Evolutionary conservation across 208 protist species (phyloP).

Genomic region (Naegleria fowleri): DNA sequence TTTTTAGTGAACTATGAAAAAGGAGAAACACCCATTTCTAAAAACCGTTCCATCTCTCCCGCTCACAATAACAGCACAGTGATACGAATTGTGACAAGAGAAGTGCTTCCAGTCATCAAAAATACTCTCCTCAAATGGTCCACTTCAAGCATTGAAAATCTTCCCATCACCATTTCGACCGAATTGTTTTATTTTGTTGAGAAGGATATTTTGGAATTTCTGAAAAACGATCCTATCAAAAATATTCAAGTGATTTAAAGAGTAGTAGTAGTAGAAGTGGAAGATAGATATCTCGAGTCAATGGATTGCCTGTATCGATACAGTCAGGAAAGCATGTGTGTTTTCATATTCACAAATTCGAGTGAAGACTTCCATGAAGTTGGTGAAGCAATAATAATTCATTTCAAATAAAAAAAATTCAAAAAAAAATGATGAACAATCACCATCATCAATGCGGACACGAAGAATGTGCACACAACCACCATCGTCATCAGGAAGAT

Average conservation of each 20-base stretch:
- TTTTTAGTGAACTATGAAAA: not conserved
- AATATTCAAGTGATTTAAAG: not conserved
- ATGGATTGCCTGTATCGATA: no score
- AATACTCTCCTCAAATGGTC: not conserved
- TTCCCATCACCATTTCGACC: not conserved
- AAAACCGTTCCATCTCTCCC: not conserved
- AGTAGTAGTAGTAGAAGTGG: no score
- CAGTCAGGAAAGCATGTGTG: no score
- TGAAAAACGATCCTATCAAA: not conserved
- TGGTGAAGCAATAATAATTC: no score
- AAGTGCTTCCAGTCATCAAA: not conserved
- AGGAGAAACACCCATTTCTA: not conserved
- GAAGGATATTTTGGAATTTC: not conserved
- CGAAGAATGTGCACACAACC: not conserved
- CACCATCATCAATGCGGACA: not conserved
- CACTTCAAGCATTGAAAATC: not conserved
- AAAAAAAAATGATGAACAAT: not conserved
- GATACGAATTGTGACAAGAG: not conserved
- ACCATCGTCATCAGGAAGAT: not conserved
- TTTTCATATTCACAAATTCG: no score
- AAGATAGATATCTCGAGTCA: no score
- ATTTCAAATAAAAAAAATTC: not conserved
- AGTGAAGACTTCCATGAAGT: no score
- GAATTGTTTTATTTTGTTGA: not conserved
- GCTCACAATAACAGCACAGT: not conserved